Percentiles rank a stretch among this genome's conserved stretches.
These are phyloP conservation scores for Caryocar brasiliense DNA, from an alignment of 441 rosid genomes.

Conservation along the genomic window DNA sequence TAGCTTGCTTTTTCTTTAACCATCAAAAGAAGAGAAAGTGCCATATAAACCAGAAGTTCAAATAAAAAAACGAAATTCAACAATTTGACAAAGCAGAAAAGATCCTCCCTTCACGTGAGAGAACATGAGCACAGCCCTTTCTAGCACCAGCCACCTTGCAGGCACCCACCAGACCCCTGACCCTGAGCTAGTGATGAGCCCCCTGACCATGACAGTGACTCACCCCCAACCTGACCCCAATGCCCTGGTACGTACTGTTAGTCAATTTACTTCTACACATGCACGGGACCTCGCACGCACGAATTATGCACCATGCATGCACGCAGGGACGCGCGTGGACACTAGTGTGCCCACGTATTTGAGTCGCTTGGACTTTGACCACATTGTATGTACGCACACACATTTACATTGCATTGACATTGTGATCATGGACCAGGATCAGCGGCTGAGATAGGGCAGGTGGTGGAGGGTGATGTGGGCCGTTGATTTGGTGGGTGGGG, in stretches of 20 bases:
- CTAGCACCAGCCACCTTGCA: constrained; percentile 12
- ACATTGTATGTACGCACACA: too few species aligned
- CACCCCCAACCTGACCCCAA: neutral
- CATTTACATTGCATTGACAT: too few species aligned
- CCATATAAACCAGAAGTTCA: neutral
- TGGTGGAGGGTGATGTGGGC: neutral
- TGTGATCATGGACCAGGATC: neutral
- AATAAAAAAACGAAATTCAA: neutral
- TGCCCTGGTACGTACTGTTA: too few species aligned
- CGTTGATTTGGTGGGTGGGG: constrained; percentile 13
- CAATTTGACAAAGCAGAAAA: constrained; percentile 1
- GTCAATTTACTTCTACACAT: constrained; percentile 9
- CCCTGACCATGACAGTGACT: neutral
- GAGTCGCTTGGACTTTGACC: constrained; percentile 4
- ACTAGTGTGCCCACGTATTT: neutral
- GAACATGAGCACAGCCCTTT: constrained; percentile 16
- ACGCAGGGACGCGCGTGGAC: too few species aligned
- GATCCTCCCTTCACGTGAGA: constrained; percentile 36
- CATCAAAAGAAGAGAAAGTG: constrained; percentile 40
- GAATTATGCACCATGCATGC: constrained; percentile 12
- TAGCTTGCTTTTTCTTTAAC: neutral
- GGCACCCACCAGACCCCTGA: constrained; percentile 1
- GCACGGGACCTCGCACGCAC: constrained; percentile 22
- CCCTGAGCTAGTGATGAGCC: too few species aligned
- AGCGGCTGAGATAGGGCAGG: constrained; percentile 4